These are phyloP conservation scores for Phytophthora melonis DNA, from an alignment of 352 stramenopile species.

Conservation along the genomic window DNA sequence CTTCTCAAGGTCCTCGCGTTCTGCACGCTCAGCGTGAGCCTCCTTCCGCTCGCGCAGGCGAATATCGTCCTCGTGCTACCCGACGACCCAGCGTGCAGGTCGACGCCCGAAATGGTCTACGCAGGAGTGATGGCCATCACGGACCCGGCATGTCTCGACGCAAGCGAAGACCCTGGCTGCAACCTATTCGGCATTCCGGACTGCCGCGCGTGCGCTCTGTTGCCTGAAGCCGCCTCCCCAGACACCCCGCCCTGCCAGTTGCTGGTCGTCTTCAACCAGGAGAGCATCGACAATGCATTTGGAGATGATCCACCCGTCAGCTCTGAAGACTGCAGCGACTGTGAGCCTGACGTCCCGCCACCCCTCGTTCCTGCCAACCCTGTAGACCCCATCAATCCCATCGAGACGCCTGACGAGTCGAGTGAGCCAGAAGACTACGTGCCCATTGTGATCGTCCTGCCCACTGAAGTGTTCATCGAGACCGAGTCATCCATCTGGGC, in stretches of 20 bases:
- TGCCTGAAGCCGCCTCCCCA: slow-evolving; percentile 1
- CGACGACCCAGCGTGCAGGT: slow-evolving; percentile 12
- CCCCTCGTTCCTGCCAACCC: neutral
- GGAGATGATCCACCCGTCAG: neutral
- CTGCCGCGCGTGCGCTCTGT: slow-evolving; percentile 20
- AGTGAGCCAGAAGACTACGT: slow-evolving; percentile 14
- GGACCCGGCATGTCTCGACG: slow-evolving; percentile 9
- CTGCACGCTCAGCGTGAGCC: slow-evolving; percentile 9
- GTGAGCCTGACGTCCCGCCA: slow-evolving; percentile 6
- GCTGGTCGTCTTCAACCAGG: slow-evolving; percentile 18
- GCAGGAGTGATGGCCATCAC: slow-evolving; percentile 18
- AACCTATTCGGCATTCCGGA: slow-evolving; percentile 16
- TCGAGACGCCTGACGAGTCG: neutral
- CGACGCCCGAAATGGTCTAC: slow-evolving; percentile 18
- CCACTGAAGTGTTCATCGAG: slow-evolving; percentile 12
- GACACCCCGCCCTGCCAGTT: slow-evolving; percentile 9
- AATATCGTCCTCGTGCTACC: slow-evolving; percentile 4
- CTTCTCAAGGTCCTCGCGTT: slow-evolving; percentile 17
- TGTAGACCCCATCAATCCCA: slow-evolving; percentile 2
- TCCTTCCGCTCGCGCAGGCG: neutral
- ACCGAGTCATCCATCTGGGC: slow-evolving; percentile 11
- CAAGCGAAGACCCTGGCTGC: slow-evolving; percentile 17
- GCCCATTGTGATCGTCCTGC: slow-evolving; percentile 17
- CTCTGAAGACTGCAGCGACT: slow-evolving; percentile 1
- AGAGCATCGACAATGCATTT: neutral